These are phyloP conservation scores for Teratosphaeriaceae sp. DNA, from an alignment of 2,329 filamentous ascomycete genomes.

Conservation along the genomic window DNA sequence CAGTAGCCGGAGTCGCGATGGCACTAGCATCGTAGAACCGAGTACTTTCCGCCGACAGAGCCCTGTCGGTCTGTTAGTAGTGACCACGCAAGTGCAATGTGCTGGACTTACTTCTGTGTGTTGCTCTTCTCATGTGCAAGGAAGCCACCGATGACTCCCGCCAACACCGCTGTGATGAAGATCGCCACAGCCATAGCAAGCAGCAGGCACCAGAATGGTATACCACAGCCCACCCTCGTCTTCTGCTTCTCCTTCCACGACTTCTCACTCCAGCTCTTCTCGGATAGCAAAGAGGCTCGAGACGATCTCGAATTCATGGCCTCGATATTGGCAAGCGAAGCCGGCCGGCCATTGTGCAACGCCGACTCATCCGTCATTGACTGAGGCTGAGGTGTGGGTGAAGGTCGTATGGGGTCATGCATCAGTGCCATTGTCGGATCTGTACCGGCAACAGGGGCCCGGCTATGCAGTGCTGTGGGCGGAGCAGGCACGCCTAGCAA, in stretches of 20 bases:
- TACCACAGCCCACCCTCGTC: constrained; percentile 28
- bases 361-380: constrained; percentile 30
- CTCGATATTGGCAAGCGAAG: constrained; percentile 9
- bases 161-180: constrained; percentile 28
- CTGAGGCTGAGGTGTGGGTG: constrained; percentile 22
- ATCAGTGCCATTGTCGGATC: constrained; percentile 29
- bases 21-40: constrained; percentile 29
- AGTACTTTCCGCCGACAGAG: constrained; percentile 3
- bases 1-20: constrained; percentile 46
- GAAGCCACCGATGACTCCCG: constrained; percentile 30
- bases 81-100: neutral
- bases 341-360: constrained; percentile 8
- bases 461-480: constrained; percentile 25
- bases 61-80: constrained; percentile 7
- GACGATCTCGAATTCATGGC: constrained; percentile 1
- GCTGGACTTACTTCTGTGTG: constrained; percentile 15
- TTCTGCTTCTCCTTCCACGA: constrained; percentile 33
- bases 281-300: constrained; percentile 3
- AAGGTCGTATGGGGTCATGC: constrained; percentile 26
- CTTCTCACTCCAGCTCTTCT: constrained; percentile 31
- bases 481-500: constrained; percentile 28
- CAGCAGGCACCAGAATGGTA: constrained; percentile 30
- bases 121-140: constrained; percentile 18
- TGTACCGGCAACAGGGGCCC: constrained; percentile 27
- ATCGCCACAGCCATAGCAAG: constrained; percentile 21